Conservation (phyloP, 106 monocot species). For the Dioscorea alata region DNA sequence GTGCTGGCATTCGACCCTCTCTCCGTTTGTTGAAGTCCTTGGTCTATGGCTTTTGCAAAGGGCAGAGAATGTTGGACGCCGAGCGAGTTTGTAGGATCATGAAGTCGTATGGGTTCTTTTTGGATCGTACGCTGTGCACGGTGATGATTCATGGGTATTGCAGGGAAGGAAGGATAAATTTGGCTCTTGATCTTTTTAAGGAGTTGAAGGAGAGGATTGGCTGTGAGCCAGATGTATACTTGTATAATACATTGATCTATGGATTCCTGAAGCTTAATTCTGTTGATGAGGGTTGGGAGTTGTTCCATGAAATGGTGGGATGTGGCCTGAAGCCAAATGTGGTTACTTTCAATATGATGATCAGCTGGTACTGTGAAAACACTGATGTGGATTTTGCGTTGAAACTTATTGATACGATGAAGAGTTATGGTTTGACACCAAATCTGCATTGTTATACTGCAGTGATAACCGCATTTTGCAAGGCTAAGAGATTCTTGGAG, state of each 20-base stretch:
- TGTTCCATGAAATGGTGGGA: conserved; percentile 29
- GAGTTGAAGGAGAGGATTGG: conserved; percentile 6
- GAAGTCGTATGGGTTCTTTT: conserved; percentile 13
- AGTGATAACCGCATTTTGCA: conserved; percentile 23
- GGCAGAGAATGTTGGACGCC: conserved; percentile 11
- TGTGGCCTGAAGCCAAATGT: conserved; percentile 21
- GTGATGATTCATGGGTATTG: conserved; percentile 17
- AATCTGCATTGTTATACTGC: conserved; percentile 32
- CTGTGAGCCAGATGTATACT: conserved; percentile 27
- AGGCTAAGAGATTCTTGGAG: conserved; percentile 25
- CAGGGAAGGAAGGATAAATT: conserved; percentile 19
- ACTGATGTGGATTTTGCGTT: conserved; percentile 24
- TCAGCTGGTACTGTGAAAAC: conserved; percentile 33
- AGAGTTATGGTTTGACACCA: conserved; percentile 3
- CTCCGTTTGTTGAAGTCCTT: conserved; percentile 13
- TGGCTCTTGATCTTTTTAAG: conserved; percentile 19
- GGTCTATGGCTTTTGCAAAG: conserved; percentile 19
- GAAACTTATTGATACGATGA: conserved; percentile 24
- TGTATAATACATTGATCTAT: conserved; percentile 31
- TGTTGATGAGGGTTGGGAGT: conserved; percentile 23
- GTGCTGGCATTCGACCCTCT: conserved; percentile 5
- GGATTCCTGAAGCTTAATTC: conserved; percentile 23
- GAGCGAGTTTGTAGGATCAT: conserved; percentile 16
- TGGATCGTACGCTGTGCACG: conserved; percentile 15
- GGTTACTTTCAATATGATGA: conserved; percentile 26